Percentiles rank a stretch among this genome's conserved stretches.
Conservation (phyloP, 495 filamentous ascomycete species). For the Neurospora sp. region DNA sequence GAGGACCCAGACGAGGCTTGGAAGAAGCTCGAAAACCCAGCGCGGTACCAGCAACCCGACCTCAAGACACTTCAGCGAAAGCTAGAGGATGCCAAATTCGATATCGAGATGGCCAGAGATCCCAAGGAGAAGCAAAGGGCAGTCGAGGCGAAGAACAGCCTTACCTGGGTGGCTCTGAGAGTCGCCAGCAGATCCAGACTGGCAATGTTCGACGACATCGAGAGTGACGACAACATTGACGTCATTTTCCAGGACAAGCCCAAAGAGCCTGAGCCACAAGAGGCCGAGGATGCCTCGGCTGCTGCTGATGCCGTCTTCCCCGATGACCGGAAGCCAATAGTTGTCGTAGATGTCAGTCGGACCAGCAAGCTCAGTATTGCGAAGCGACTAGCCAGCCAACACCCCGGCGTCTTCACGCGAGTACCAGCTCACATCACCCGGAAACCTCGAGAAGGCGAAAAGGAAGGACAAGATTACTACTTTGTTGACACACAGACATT, state of each 20-base stretch:
- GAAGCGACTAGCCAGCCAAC: conserved; percentile 31
- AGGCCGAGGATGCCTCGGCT: conserved; percentile 17
- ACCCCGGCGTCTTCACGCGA: conserved; percentile 30
- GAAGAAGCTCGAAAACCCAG: conserved; percentile 38
- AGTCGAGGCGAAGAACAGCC: conserved; percentile 63
- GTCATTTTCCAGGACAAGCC: conserved; percentile 38
- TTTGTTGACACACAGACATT: conserved; percentile 39
- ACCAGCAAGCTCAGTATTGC: conserved; percentile 29
- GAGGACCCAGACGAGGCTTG: conserved; percentile 35
- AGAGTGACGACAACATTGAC: conserved; percentile 61
- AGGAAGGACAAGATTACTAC: conserved; percentile 32
- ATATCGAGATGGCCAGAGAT: conserved; percentile 67
- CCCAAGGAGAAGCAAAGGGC: conserved; percentile 60
- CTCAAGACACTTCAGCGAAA: conserved; percentile 41
- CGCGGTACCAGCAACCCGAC: conserved; percentile 35
- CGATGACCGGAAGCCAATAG: conserved; percentile 33
- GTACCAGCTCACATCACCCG: conserved; percentile 33
- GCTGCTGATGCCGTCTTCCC: conserved; percentile 21
- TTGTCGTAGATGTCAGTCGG: conserved; percentile 34
- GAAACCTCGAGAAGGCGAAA: conserved; percentile 34
- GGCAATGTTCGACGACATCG: conserved; percentile 72
- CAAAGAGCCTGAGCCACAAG: conserved; percentile 10
- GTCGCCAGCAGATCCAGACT: conserved; percentile 65
- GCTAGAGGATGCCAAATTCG: conserved; percentile 64
- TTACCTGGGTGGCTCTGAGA: conserved; percentile 78